Evolutionary conservation across 331 rosid species (phyloP).

Genomic region (Saraca asoca): DNA sequence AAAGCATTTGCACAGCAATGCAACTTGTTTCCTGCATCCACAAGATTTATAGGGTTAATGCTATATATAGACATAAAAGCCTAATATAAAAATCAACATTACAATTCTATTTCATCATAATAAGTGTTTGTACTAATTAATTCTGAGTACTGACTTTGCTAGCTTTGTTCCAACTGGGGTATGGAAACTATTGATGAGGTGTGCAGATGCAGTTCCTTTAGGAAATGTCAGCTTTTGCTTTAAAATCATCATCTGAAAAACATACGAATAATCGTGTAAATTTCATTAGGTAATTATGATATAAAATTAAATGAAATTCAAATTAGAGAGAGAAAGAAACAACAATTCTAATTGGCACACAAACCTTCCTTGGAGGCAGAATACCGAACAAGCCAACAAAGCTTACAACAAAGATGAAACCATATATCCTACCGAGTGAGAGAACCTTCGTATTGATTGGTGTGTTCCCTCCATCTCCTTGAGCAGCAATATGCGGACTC

Average conservation of each 20-base stretch:
- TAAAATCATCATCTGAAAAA: slow-evolving; percentile 49
- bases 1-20: slow-evolving; percentile 61
- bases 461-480: slow-evolving; percentile 50
- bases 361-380: slow-evolving; percentile 52
- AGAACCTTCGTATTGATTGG: slow-evolving; percentile 45
- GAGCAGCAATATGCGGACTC: slow-evolving; percentile 65
- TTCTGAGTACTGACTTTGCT: slow-evolving; percentile 40
- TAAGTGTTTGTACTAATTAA: background rate
- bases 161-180: slow-evolving; percentile 56
- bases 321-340: no score
- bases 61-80: no score
- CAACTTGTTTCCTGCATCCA: slow-evolving; percentile 61
- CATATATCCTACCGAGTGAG: slow-evolving; percentile 38
- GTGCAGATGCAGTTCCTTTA: slow-evolving; percentile 59
- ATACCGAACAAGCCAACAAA: slow-evolving; percentile 54
- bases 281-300: slow-evolving; percentile 1
- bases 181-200: slow-evolving; percentile 59
- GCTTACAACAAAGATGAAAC: slow-evolving; percentile 51
- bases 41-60: no score
- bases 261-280: slow-evolving; percentile 21
- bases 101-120: no score
- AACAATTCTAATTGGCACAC: background rate
- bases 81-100: background rate
- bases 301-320: no score
- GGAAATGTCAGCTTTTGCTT: slow-evolving; percentile 56